These are phyloP conservation scores for Serpula lacrymans DNA, from an alignment of 768 basidiomycete genomes.

Conservation along the genomic window DNA sequence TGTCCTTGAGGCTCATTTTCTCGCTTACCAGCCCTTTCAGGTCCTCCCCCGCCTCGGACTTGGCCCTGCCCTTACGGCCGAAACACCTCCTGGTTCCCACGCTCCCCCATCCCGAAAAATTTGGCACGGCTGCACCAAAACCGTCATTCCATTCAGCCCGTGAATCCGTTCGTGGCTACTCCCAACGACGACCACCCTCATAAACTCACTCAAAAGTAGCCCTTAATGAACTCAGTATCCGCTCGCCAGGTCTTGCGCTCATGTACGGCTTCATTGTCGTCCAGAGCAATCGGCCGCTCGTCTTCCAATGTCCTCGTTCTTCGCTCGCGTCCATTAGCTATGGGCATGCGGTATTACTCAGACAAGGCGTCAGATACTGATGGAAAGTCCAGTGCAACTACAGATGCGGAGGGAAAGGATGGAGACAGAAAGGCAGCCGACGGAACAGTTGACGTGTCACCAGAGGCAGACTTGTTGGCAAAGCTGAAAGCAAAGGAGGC, in stretches of 20 bases:
- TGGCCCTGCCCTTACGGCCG: no score
- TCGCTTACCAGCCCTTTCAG: no score
- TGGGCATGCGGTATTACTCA: constrained; percentile 52
- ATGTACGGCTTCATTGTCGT: constrained; percentile 56
- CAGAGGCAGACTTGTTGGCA: constrained; percentile 34
- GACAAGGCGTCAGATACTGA: constrained; percentile 37
- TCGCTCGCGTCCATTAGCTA: constrained; percentile 22
- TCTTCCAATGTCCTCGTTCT: constrained; percentile 20
- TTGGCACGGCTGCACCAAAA: no score
- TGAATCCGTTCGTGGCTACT: no score
- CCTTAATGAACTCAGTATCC: constrained; percentile 49
- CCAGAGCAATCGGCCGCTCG: constrained; percentile 42
- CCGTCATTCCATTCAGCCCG: not conserved
- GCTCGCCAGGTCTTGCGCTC: constrained; percentile 54
- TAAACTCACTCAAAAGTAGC: constrained; percentile 1
- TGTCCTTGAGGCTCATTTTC: no score
- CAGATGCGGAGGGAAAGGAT: constrained; percentile 7
- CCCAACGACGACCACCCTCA: no score
- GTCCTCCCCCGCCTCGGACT: no score
- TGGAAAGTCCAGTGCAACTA: constrained; percentile 20
- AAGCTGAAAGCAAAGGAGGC: constrained; percentile 80
- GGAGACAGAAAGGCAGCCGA: constrained; percentile 9
- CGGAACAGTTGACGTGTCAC: constrained; percentile 23
- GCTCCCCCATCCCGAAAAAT: constrained; percentile 7
- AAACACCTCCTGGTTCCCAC: not conserved